Evolutionary conservation across 805 yeast species (phyloP).

Genomic region (Saccharomycopsis sp.): DNA sequence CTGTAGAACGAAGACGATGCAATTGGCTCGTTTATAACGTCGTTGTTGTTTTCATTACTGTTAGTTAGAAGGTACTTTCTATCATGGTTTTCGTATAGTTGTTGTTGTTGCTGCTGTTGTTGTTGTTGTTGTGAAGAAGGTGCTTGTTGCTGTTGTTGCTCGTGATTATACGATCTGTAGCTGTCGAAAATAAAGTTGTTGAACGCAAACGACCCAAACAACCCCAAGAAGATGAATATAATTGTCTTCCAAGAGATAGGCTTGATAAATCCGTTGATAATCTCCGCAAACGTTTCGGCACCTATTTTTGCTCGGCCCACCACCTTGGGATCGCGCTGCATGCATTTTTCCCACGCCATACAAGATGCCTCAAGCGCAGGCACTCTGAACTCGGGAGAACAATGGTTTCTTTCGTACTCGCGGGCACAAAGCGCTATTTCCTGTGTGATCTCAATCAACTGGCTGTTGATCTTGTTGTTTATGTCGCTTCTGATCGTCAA

Average conservation of each 20-base stretch:
- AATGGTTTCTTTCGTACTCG: constrained; percentile 65
- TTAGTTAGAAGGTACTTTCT: not conserved
- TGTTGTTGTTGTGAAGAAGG: not conserved
- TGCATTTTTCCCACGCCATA: constrained; percentile 71
- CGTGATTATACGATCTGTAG: constrained; percentile 26
- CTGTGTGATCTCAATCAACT: constrained; percentile 51
- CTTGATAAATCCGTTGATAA: constrained; percentile 65
- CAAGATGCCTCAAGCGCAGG: constrained; percentile 74
- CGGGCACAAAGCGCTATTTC: constrained; percentile 65
- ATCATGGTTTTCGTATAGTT: not conserved
- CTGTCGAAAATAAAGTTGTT: constrained; percentile 16
- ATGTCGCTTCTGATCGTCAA: constrained; percentile 63
- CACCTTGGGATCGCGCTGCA: constrained; percentile 65
- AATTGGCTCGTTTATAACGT: not conserved
- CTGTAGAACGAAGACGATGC: not conserved
- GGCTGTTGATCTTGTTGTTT: constrained; percentile 56
- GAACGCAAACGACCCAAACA: constrained; percentile 35
- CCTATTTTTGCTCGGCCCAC: constrained; percentile 66
- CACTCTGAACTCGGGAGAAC: constrained; percentile 55
- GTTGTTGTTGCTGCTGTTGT: constrained; percentile 2
- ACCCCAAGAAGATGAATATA: constrained; percentile 37
- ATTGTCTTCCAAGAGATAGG: constrained; percentile 69
- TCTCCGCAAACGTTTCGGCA: constrained; percentile 79
- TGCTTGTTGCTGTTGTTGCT: not conserved
- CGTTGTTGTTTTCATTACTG: not conserved